These are phyloP conservation scores for Hypomyces perniciosus DNA, from an alignment of 2,329 filamentous ascomycete genomes.

Conservation along the genomic window DNA sequence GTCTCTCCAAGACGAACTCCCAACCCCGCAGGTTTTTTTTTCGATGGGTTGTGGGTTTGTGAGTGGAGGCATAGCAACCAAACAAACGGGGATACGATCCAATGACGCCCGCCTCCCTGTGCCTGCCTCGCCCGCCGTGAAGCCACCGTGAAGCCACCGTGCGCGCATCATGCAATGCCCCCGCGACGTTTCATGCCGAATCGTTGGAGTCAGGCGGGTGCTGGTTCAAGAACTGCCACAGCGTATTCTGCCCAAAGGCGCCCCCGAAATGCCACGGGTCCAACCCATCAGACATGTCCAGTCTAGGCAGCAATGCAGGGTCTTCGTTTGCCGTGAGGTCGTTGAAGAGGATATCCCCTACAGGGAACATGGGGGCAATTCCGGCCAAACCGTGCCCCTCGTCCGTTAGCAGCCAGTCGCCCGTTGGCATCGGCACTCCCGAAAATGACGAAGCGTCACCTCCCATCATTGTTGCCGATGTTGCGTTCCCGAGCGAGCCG, in stretches of 20 bases:
- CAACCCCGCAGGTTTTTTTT: too few relatives aligned
- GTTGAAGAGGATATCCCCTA: constrained; percentile 52
- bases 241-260: constrained; percentile 48
- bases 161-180: background rate
- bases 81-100: too few relatives aligned
- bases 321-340: constrained; percentile 39
- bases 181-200: background rate
- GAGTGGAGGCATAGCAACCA: too few relatives aligned
- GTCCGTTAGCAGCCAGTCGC: constrained; percentile 37
- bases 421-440: background rate
- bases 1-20: too few relatives aligned
- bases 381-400: constrained; percentile 41
- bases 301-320: constrained; percentile 16
- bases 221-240: constrained; percentile 52
- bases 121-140: too few relatives aligned
- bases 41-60: too few relatives aligned
- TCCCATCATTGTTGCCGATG: constrained; percentile 8
- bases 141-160: too few relatives aligned
- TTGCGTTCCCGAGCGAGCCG: background rate
- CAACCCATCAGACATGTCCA: constrained; percentile 11
- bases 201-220: constrained; percentile 29
- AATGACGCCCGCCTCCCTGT: too few relatives aligned
- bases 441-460: constrained; percentile 10
- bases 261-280: constrained; percentile 48
- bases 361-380: constrained; percentile 51